Conservation (phyloP, 257 asterid species). For the Pogostemon cablin region DNA sequence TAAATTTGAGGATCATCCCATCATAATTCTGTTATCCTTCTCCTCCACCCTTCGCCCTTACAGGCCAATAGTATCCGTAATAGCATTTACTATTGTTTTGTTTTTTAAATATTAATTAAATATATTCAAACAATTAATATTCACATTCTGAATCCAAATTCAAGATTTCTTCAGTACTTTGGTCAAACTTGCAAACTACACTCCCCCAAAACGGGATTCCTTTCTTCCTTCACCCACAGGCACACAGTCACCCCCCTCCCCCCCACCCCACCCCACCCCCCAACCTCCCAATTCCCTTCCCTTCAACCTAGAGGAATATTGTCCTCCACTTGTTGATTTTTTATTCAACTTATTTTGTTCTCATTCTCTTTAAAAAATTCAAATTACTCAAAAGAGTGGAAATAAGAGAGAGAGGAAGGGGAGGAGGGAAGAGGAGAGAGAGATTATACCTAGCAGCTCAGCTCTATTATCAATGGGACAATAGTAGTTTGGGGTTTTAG, state of each 20-base stretch:
- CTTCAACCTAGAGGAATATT: constrained; percentile 35
- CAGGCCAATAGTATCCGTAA: not conserved
- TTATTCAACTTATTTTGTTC: constrained; percentile 36
- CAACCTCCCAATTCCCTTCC: not conserved
- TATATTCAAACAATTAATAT: constrained; percentile 2
- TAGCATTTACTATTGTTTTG: constrained; percentile 12
- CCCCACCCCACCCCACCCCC: not conserved
- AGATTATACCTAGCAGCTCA: constrained; percentile 12
- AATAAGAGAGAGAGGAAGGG: not conserved
- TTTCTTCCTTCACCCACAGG: constrained; percentile 32
- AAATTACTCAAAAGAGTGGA: constrained; percentile 1
- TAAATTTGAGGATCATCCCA: not conserved
- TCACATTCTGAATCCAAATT: constrained; percentile 8
- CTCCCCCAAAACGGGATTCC: constrained; percentile 36
- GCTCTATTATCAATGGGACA: constrained; percentile 29
- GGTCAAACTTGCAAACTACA: constrained; percentile 36
- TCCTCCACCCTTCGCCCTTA: not conserved
- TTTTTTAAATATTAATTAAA: not conserved
- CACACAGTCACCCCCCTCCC: not conserved
- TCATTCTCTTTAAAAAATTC: constrained; percentile 36
- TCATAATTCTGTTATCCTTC: not conserved
- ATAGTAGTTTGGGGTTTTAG: not conserved
- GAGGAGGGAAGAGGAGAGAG: not conserved
- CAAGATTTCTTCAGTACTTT: constrained; percentile 18
- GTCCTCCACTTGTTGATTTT: constrained; percentile 37